These are phyloP conservation scores for Aureobasidium melanogenum DNA, from an alignment of 2,329 filamentous ascomycete genomes.

Conservation along the genomic window DNA sequence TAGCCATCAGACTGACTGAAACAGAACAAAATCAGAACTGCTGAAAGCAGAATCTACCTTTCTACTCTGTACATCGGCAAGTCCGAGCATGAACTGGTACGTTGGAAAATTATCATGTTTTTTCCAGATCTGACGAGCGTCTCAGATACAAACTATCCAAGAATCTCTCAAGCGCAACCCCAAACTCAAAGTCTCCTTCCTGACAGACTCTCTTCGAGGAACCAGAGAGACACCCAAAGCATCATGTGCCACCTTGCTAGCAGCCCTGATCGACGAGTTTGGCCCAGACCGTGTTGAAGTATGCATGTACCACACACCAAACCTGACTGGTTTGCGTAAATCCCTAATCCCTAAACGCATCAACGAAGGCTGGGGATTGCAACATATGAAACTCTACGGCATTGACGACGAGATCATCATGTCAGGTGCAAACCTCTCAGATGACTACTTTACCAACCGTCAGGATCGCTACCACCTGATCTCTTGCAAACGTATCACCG, in stretches of 20 bases:
- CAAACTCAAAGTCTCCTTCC: constrained; percentile 70
- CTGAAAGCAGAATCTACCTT: constrained; percentile 73
- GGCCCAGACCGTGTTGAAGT: constrained; percentile 78
- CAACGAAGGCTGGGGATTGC: constrained; percentile 96
- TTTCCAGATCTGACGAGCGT: neutral
- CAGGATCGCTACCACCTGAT: constrained; percentile 94
- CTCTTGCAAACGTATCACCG: constrained; percentile 64
- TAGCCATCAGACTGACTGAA: neutral
- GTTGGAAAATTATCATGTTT: constrained; percentile 14
- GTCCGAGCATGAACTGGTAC: constrained; percentile 74
- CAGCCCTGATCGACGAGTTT: constrained; percentile 75
- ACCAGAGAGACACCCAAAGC: constrained; percentile 81
- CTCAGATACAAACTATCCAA: constrained; percentile 64
- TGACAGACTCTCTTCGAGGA: constrained; percentile 84
- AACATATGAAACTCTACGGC: constrained; percentile 98
- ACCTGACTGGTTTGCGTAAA: constrained; percentile 80
- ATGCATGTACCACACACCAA: constrained; percentile 96
- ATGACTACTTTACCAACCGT: constrained; percentile 92
- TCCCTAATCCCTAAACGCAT: constrained; percentile 76
- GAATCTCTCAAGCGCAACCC: constrained; percentile 67
- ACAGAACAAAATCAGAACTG: constrained; percentile 71
- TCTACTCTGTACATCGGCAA: constrained; percentile 97
- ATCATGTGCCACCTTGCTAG: constrained; percentile 81
- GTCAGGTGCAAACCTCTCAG: constrained; percentile 82
- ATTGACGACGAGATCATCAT: constrained; percentile 93